These are phyloP conservation scores for Pseudocercospora fuligena DNA, from an alignment of 2,329 filamentous ascomycete genomes.

Conservation along the genomic window DNA sequence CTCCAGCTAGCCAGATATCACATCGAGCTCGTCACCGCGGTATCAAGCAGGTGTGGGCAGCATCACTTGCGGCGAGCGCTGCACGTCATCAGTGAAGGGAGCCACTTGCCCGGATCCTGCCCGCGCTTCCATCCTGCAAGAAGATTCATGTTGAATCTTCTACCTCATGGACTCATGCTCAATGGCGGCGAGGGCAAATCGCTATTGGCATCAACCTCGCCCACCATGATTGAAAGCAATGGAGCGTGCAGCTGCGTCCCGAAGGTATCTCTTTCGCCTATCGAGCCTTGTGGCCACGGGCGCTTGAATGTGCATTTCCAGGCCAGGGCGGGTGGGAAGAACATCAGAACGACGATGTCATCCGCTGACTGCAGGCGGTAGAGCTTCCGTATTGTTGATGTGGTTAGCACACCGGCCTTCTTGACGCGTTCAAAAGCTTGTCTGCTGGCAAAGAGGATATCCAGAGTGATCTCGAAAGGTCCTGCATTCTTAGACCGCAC, in stretches of 20 bases:
- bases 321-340: slow-evolving; percentile 54
- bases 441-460: slow-evolving; percentile 54
- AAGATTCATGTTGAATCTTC: background rate
- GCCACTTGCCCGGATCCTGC: background rate
- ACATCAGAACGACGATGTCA: slow-evolving; percentile 43
- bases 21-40: background rate
- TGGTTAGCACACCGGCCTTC: slow-evolving; percentile 42
- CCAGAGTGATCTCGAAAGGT: slow-evolving; percentile 59
- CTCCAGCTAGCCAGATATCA: background rate
- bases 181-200: background rate
- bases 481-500: slow-evolving; percentile 59
- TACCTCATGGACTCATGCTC: background rate
- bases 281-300: slow-evolving; percentile 23
- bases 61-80: background rate
- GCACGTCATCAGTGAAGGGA: background rate
- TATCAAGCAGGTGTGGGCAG: background rate
- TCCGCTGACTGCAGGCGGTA: slow-evolving; percentile 34
- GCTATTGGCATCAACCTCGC: background rate
- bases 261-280: slow-evolving; percentile 7
- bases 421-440: slow-evolving; percentile 13
- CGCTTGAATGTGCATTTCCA: slow-evolving; percentile 55
- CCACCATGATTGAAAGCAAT: background rate
- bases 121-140: background rate
- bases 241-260: slow-evolving; percentile 7
- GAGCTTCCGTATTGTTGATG: slow-evolving; percentile 34